Base-by-base conservation (phyloP, 495 filamentous ascomycete genomes). In the Xylaria cubensis region DNA sequence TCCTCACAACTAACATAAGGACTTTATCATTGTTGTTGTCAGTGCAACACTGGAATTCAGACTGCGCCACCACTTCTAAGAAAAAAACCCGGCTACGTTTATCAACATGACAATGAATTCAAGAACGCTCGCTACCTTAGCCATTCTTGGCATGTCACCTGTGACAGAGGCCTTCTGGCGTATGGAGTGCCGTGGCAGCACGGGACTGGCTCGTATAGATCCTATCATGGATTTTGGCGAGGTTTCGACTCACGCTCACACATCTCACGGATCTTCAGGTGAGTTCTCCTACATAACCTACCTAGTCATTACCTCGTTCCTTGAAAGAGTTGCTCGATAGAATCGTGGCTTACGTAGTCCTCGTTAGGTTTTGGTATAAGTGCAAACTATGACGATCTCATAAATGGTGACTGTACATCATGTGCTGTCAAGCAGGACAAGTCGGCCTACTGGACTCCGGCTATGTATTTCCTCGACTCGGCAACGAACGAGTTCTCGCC, bases 121-220 rank as follows among this genome's bases (percentile, higher is more conserved):
- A 29, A 74, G 74, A 48, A 41, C 56, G 42, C 66, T 82, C 24
- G 73, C 76, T 44, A 73, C 79, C 42, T 62, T 80, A 21, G 66
- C 72, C 68, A 68, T 81, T 34, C 77, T 85, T 1, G 72, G 80
- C 64, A 74, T 79, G 42, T 80, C 85, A 7, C 56, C 74, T 72
- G 77, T 75, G n/a, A 66, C 70, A 4, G 75, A 87, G 73, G 94
- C 92, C 46, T 97, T 97, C 81, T 97, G 93, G 93, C 93, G 94
- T 81, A 89, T 97, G 85, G 90, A 91, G 65, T 97, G 94, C 78
- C 89, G 85, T 71, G 90, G 88, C 72, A 85, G 85, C 55, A 84
- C 88, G 72, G 92, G 89, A 74, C 72, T 93, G 48, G 90, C 88
- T 67, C 86, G 92, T 48, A 82, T 92, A 55, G 94, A 97, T 76